Evolutionary conservation across 179 eudicot species (phyloP).

Genomic region (Monotropa hypopitys): DNA sequence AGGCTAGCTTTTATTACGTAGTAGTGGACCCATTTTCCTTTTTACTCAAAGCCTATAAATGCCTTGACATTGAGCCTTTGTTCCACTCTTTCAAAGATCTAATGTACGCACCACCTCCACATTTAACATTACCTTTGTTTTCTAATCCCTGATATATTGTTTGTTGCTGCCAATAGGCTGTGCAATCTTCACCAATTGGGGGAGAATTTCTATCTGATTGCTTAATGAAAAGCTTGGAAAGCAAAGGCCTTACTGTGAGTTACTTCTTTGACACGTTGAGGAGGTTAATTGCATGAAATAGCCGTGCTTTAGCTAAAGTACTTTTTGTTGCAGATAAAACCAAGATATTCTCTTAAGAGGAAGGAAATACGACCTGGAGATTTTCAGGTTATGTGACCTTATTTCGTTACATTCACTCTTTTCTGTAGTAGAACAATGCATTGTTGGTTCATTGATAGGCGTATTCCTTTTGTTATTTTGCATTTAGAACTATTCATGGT

Average conservation of each 20-base stretch:
- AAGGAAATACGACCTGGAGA: constrained; percentile 92
- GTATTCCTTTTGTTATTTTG: background rate
- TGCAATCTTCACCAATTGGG: constrained; percentile 73
- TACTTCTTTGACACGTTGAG: background rate
- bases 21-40: background rate
- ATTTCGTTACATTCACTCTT: background rate
- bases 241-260: constrained; percentile 83
- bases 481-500: background rate
- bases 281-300: background rate
- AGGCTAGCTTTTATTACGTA: background rate
- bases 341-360: constrained; percentile 88
- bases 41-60: background rate
- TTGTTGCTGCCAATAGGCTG: constrained; percentile 40
- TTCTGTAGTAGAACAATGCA: background rate
- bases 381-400: constrained; percentile 56
- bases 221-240: constrained; percentile 91
- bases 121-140: background rate
- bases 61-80: background rate
- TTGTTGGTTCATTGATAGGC: background rate
- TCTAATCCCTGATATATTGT: background rate
- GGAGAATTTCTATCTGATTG: constrained; percentile 92
- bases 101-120: background rate
- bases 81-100: background rate
- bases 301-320: background rate
- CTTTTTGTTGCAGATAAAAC: constrained; percentile 57